Evolutionary conservation across 805 yeast species (phyloP).

Genomic region (Lachancea mirantina): DNA sequence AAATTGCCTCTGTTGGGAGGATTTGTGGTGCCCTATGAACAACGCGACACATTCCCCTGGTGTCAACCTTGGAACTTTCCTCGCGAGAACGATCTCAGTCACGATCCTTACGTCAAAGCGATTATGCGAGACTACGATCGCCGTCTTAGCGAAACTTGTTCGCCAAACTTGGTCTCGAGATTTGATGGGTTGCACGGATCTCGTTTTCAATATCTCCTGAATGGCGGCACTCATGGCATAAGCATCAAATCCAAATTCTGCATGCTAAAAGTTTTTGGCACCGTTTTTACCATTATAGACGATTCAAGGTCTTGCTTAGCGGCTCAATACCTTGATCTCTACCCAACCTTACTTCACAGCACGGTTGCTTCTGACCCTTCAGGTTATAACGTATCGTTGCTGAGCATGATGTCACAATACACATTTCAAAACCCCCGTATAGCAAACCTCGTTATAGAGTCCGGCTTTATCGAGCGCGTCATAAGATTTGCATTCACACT

Average conservation of each 20-base stretch:
- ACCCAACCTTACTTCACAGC: conserved; percentile 43
- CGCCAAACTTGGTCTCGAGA: conserved; percentile 11
- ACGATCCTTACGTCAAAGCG: conserved; percentile 8
- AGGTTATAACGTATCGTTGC: conserved; percentile 19
- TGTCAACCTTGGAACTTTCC: conserved; percentile 24
- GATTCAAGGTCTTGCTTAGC: conserved; percentile 50
- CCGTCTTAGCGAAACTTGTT: conserved; percentile 15
- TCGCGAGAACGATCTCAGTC: conserved; percentile 11
- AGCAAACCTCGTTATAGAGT: conserved; percentile 22
- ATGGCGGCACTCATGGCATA: conserved; percentile 16
- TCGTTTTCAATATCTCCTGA: conserved; percentile 34
- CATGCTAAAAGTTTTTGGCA: conserved; percentile 18
- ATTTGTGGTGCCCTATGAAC: conserved; percentile 22
- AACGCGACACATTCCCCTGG: conserved; percentile 21
- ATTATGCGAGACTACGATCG: conserved; percentile 20
- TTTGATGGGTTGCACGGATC: conserved; percentile 34
- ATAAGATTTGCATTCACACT: conserved; percentile 24
- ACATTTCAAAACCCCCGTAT: conserved; percentile 26
- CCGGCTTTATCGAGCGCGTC: conserved; percentile 26
- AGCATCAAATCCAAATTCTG: conserved; percentile 17
- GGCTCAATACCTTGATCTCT: conserved; percentile 71
- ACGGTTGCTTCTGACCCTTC: conserved; percentile 22
- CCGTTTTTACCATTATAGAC: conserved; percentile 23
- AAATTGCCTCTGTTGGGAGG: conserved; percentile 27
- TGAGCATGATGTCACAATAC: conserved; percentile 27